Evolutionary conservation across 2,329 filamentous ascomycete genomes (phyloP), one percentile per base, ranked within the genome.

Genomic region (Cordyceps militaris): DNA sequence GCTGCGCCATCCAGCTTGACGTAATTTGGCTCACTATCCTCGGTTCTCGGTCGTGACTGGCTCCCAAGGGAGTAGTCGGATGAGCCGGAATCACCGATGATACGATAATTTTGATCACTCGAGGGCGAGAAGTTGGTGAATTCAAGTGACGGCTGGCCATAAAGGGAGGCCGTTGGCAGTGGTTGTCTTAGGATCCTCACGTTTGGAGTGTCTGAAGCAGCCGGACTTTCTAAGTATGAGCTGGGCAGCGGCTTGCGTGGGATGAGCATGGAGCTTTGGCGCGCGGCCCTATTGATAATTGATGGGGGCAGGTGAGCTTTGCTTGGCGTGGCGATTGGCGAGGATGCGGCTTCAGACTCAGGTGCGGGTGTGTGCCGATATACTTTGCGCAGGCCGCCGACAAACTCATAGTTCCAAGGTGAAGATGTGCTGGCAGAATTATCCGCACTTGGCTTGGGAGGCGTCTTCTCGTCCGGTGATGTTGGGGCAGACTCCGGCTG

Each of bases 331-430:
- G 67, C 34, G 51, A 49, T 56, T 36, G 52, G 51, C 10, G 52
- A 59, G 7, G 42, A 42, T 16, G 51, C 24, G 3, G 42, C 23
- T 8, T 48, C 26, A 16, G 47, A 53, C 24, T 55, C 62, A 57
- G 43, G 62, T 24, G 21, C 60, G 43, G 52, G 36, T 73, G 71
- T 46, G 73, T 75, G 30, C 69, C 71, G 46, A 73, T 70, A 26
- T 19, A 83, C 79, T 65, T 80, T 80, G 57, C 80, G 80, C 59
- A 83, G 66, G 55, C 80, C 80, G 62, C 81, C 79, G 48, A 78
- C 71, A 67, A 83, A 73, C 62, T 76, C 77, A 64, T 80, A 79
- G 65, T 78, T 81, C 75, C 77, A 81, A 56, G 79, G 74, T 16
- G 78, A 71, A 23, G 66, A 62, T n/a, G 63, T 60, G 44, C 16